phyloP scores from a whole-genome alignment of 371 early-diverging fungal genomes.

The Actinomucor elegans region DNA sequence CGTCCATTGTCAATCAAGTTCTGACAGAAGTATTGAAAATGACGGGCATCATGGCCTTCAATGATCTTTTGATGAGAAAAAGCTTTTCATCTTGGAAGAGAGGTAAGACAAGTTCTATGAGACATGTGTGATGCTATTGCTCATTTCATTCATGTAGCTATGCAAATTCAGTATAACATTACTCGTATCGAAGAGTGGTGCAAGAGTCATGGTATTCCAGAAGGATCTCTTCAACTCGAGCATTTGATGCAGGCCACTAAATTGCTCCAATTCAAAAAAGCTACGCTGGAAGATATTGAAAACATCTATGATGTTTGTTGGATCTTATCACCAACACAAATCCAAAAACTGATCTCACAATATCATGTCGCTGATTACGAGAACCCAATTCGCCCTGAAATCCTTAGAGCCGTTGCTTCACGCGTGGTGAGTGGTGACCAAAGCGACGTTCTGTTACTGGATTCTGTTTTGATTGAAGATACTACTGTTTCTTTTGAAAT shows the following conservation, averaged over 20 bases:
- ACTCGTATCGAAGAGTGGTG: slow-evolving; percentile 97
- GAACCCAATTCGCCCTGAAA: slow-evolving; percentile 80
- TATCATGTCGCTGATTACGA: slow-evolving; percentile 80
- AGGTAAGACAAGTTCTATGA: slow-evolving; percentile 43
- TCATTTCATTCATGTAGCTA: slow-evolving; percentile 32
- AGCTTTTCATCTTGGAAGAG: slow-evolving; percentile 90
- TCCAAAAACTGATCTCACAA: slow-evolving; percentile 89
- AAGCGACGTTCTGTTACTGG: slow-evolving; percentile 81
- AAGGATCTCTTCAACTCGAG: slow-evolving; percentile 88
- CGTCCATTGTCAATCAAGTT: slow-evolving; percentile 70
- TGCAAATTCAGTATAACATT: slow-evolving; percentile 98
- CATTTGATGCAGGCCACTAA: slow-evolving; percentile 93
- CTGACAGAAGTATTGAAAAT: slow-evolving; percentile 86
- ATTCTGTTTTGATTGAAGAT: slow-evolving; percentile 71
- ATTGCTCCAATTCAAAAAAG: slow-evolving; percentile 91
- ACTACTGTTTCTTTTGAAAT: slow-evolving; percentile 49
- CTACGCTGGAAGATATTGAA: slow-evolving; percentile 87
- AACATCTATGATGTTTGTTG: slow-evolving; percentile 95
- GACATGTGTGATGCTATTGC: slow-evolving; percentile 45
- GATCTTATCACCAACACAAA: slow-evolving; percentile 90
- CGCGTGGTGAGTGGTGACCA: slow-evolving; percentile 80
- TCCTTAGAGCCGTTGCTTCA: slow-evolving; percentile 83
- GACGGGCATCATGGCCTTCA: slow-evolving; percentile 90
- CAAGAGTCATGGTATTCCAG: slow-evolving; percentile 84
- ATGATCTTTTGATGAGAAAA: slow-evolving; percentile 90